These are phyloP conservation scores for Kandelia obovata DNA, from an alignment of 345 rosid species.

Conservation along the genomic window DNA sequence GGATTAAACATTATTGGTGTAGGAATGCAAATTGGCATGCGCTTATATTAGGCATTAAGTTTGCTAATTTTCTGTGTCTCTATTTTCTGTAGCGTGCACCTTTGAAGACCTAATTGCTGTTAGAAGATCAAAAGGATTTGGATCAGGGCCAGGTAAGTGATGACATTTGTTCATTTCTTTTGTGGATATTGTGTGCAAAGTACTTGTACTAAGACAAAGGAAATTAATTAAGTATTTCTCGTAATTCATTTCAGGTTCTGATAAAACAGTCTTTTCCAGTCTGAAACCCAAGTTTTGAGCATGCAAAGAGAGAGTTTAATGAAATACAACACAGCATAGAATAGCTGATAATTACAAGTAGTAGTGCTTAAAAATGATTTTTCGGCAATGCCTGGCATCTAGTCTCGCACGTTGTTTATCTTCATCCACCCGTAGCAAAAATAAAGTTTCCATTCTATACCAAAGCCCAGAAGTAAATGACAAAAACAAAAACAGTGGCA, in stretches of 20 bases:
- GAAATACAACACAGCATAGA: background rate
- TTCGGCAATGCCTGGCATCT: conserved; percentile 4
- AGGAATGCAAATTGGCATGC: no score
- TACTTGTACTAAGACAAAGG: no score
- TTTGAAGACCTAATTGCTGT: no score
- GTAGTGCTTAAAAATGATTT: background rate
- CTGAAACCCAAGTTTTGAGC: background rate
- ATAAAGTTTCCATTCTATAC: conserved; percentile 49
- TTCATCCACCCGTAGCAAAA: conserved; percentile 17
- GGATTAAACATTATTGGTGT: no score
- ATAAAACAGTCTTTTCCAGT: background rate
- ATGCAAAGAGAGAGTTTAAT: background rate
- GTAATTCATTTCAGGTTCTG: background rate
- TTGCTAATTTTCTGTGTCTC: no score
- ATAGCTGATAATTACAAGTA: background rate
- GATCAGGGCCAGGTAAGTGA: no score
- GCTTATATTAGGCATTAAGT: no score
- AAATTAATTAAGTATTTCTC: background rate
- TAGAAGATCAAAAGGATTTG: no score
- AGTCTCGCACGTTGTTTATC: conserved; percentile 19
- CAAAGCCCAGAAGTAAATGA: conserved; percentile 34
- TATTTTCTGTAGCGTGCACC: no score
- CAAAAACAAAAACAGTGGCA: conserved; percentile 17
- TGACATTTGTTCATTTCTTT: no score
- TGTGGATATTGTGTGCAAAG: no score